These are phyloP conservation scores for Ocimum tenuiflorum DNA, from an alignment of 257 asterid species.

Conservation along the genomic window DNA sequence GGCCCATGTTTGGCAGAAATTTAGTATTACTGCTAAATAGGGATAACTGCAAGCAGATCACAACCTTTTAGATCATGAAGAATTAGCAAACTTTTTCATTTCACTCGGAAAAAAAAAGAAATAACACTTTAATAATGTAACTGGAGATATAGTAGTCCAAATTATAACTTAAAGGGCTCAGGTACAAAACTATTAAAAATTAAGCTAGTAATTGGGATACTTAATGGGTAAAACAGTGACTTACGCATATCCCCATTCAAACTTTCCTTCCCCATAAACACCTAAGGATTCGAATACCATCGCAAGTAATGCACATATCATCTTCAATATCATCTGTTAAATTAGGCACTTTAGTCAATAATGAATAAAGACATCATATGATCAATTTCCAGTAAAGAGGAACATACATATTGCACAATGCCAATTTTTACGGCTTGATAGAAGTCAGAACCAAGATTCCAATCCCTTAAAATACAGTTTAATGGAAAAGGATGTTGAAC, in stretches of 20 bases:
- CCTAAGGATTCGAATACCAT: conserved; percentile 64
- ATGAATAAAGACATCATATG: not conserved
- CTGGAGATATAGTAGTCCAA: too few species aligned
- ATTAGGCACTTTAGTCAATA: conserved; percentile 6
- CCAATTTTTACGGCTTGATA: conserved; percentile 94
- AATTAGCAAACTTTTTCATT: too few species aligned
- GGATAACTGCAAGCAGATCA: conserved; percentile 73
- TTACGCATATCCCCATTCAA: conserved; percentile 91
- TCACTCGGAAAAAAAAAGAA: too few species aligned
- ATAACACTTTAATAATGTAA: too few species aligned
- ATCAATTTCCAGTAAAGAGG: conserved; percentile 8
- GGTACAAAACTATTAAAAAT: too few species aligned
- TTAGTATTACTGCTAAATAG: conserved; percentile 78
- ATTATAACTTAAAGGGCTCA: too few species aligned
- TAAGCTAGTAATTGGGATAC: too few species aligned
- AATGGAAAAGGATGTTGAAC: conserved; percentile 93
- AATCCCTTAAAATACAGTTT: conserved; percentile 54
- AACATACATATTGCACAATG: conserved; percentile 88
- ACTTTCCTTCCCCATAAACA: conserved; percentile 91
- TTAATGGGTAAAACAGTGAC: conserved; percentile 29
- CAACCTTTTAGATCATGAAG: too few species aligned
- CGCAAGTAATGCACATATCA: conserved; percentile 88
- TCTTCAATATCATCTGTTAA: conserved; percentile 82
- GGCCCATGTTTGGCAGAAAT: conserved; percentile 98
- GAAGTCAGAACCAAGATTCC: conserved; percentile 91